These are phyloP conservation scores for Ophiosphaerella herpotricha DNA, from an alignment of 2,329 filamentous ascomycete species.

Conservation along the genomic window DNA sequence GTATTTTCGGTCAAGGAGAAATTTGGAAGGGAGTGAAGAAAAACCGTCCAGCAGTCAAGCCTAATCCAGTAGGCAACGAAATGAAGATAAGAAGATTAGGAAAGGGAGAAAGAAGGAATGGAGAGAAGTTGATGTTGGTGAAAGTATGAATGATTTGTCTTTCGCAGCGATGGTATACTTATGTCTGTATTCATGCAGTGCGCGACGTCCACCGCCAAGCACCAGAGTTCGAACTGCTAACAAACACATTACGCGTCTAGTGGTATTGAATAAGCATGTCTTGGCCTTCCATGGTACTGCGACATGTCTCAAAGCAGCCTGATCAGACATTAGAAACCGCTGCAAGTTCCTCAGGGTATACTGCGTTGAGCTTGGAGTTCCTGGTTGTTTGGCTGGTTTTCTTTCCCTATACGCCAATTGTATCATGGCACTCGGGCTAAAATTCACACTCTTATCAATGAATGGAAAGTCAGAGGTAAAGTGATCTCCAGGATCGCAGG, in stretches of 20 bases:
- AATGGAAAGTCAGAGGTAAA: not conserved
- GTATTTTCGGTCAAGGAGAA: not conserved
- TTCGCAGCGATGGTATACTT: constrained; percentile 4
- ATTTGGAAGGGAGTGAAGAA: not conserved
- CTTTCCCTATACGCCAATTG: not conserved
- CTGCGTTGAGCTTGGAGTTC: not conserved
- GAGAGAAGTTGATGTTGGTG: not conserved
- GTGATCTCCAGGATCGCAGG: not conserved
- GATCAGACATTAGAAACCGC: constrained; percentile 1
- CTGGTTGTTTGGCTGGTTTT: not conserved
- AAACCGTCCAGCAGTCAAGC: constrained; percentile 15
- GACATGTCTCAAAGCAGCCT: constrained; percentile 10
- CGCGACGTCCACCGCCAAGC: constrained; percentile 4
- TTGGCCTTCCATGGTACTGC: constrained; percentile 6
- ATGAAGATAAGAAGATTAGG: constrained; percentile 3
- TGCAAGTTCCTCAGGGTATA: not conserved
- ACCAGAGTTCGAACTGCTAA: not conserved
- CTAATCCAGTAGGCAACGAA: constrained; percentile 12
- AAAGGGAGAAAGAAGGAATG: constrained; percentile 1
- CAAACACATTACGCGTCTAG: constrained; percentile 9
- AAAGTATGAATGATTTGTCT: constrained; percentile 3
- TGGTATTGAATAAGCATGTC: constrained; percentile 8
- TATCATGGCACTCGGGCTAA: not conserved
- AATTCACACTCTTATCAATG: not conserved
- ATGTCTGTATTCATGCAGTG: not conserved